Evolutionary conservation across 495 filamentous ascomycete genomes (phyloP).

Genomic region (Oleoguttula mirabilis): DNA sequence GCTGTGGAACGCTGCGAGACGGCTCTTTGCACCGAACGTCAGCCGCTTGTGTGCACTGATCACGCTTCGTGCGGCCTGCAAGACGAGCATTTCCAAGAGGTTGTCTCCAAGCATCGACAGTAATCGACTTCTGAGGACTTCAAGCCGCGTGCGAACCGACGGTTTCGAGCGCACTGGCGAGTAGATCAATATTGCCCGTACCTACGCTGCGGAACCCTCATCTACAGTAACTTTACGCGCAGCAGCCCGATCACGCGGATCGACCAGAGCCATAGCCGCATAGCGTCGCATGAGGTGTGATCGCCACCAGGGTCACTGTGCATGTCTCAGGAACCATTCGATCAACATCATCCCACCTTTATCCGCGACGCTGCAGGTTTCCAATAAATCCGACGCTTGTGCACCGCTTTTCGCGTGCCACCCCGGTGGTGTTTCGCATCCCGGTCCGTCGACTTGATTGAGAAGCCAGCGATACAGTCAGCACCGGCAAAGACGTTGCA

Average conservation of each 20-base stretch:
- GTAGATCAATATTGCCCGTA: too few species aligned
- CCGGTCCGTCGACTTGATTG: too few species aligned
- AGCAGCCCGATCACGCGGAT: too few species aligned
- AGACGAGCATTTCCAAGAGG: too few species aligned
- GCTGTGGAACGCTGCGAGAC: neutral
- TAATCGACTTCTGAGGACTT: too few species aligned
- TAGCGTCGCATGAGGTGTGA: neutral
- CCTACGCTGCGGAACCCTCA: too few species aligned
- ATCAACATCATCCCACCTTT: constrained; percentile 3
- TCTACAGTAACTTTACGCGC: too few species aligned
- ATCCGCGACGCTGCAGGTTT: constrained; percentile 1
- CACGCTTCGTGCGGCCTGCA: neutral
- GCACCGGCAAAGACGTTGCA: constrained; percentile 1
- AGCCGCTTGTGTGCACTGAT: neutral
- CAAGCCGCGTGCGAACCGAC: too few species aligned
- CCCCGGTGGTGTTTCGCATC: constrained; percentile 3
- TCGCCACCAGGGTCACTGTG: neutral
- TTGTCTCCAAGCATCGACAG: too few species aligned
- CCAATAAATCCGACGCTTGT: neutral
- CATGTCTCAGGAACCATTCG: neutral
- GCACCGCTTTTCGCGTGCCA: constrained; percentile 14
- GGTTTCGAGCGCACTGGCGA: neutral
- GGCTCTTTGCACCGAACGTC: neutral
- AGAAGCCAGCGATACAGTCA: neutral
- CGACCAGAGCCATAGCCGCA: neutral